Evolutionary conservation across 1,284 basidiomycete genomes (phyloP), one percentile per base, ranked within the genome.

Genomic region (Austroboletus rostrupii): DNA sequence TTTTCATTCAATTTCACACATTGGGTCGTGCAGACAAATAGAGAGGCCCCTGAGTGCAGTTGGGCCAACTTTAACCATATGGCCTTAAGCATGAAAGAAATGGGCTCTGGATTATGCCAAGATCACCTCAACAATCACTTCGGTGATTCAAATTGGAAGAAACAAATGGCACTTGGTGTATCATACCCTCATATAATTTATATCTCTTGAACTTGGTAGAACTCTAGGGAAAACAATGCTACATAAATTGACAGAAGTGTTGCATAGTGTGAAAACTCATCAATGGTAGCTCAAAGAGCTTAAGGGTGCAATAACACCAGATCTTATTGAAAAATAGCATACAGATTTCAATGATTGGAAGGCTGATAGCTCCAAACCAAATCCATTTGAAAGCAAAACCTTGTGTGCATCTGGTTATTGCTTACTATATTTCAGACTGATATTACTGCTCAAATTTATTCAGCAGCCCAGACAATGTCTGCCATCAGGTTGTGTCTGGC

Each of bases 61-160:
- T 56, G 55, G 53, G 14, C 48, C 1, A 53, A 13, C 0, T 16
- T 55, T 1, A 55, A 55, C 31, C 9, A 45, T 3, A 35, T 38
- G 1, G 48, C 54, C 23, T 49, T 51, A 2, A 55, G 45, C 35
- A 36, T 10, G 10, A 36, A 36, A n/a, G 35, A 36, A 10, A 36
- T 36, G 35, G 35, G 35, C 8, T n/a, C 35, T 19, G 3, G 45
- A 43, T 0, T n/a, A 32, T 3, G 45, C 0, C 17, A 29, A 0
- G 51, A 55, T 19, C 45, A 28, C 1, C 16, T 55, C 0, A 45
- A 55, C 23, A 45, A 53, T 21, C 10, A 43, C 8, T 37, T 55
- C 14, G 19, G 50, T 0, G 31, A 55, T 16, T 9, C 23, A 4
- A 55, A 55, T 19, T 55, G 45, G 51, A 47, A 50, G 13, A 55